Conservation (phyloP, 805 yeast species). For the Lachancea sp. region DNA sequence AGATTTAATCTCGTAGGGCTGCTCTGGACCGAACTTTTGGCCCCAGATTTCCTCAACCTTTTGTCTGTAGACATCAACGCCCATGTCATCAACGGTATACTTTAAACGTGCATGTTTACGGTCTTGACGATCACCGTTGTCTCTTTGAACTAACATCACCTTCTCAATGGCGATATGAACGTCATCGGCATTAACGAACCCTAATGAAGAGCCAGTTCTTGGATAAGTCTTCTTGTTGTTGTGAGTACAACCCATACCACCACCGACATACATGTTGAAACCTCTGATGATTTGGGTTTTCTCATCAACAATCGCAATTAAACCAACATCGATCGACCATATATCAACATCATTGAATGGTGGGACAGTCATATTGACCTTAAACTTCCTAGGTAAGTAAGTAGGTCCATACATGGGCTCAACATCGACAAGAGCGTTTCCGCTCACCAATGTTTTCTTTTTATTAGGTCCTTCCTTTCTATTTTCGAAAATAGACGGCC, state of each 20-base stretch:
- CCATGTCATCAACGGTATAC: slow-evolving; percentile 92
- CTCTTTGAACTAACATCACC: slow-evolving; percentile 90
- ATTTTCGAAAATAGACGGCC: slow-evolving; percentile 54
- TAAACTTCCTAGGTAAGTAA: slow-evolving; percentile 92
- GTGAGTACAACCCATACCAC: slow-evolving; percentile 99
- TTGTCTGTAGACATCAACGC: slow-evolving; percentile 72
- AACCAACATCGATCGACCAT: slow-evolving; percentile 90
- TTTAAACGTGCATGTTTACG: slow-evolving; percentile 97
- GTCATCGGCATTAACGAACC: slow-evolving; percentile 63
- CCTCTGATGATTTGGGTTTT: slow-evolving; percentile 58
- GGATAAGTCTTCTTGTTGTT: slow-evolving; percentile 96
- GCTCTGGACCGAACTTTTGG: slow-evolving; percentile 60
- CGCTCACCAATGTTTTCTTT: slow-evolving; percentile 78
- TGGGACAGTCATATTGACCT: slow-evolving; percentile 89
- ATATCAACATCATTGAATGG: slow-evolving; percentile 96
- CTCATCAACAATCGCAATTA: slow-evolving; percentile 75
- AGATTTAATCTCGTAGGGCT: slow-evolving; percentile 70
- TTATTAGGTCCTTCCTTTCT: slow-evolving; percentile 73
- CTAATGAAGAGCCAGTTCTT: slow-evolving; percentile 83
- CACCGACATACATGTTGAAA: slow-evolving; percentile 87
- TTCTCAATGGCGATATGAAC: slow-evolving; percentile 78
- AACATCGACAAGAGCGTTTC: slow-evolving; percentile 69
- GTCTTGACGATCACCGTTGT: slow-evolving; percentile 88
- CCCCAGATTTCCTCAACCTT: slow-evolving; percentile 85
- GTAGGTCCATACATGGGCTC: slow-evolving; percentile 87